Evolutionary conservation across 106 monocot genomes (phyloP), one percentile per base, ranked within the genome.

Genomic region (Iris macrosiphon): DNA sequence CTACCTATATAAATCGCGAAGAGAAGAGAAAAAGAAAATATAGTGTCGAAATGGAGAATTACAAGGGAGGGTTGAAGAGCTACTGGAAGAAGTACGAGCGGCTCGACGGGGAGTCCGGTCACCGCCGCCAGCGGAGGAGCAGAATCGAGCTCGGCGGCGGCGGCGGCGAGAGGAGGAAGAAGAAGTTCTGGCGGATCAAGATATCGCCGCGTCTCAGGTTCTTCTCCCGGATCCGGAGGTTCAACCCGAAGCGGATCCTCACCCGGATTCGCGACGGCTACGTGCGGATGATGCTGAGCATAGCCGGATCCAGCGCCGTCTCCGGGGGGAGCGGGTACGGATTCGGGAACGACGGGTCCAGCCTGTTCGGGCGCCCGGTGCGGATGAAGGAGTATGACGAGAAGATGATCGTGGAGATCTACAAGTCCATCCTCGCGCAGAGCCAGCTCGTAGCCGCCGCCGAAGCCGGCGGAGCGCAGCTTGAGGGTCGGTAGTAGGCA

Each of bases 331-430:
- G 63, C 18, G 52, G 31, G 31, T 58, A 22, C 10, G 46, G 3
- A 2, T 43, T 7, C 16, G n/a, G n/a, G n/a, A n/a, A n/a, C n/a
- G n/a, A n/a, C n/a, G n/a, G n/a, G n/a, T 21, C 20, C 0, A 55
- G 28, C 12, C 57, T 78, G 57, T n/a, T 38, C 20, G 33, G 31
- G 46, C 46, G 53, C 8, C 24, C 15, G 17, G 7, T 57, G 47
- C n/a, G n/a, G n/a, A n/a, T n/a, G n/a, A 79, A 69, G 73, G 79
- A 79, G 60, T 79, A 79, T 64, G 79, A 79, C 41, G 64, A 73
- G 59, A 58, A 55, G 69, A 40, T 69, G 67, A 58, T 79, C n/a
- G 44, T 79, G 48, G 63, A 73, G 79, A 65, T 79, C 31, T 79
- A 79, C 40, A 69, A 55, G 35, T 64, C 79, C 58, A 15, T 79